phyloP scores from a whole-genome alignment of 148 eudicot genomes.

The Camellia japonica region DNA sequence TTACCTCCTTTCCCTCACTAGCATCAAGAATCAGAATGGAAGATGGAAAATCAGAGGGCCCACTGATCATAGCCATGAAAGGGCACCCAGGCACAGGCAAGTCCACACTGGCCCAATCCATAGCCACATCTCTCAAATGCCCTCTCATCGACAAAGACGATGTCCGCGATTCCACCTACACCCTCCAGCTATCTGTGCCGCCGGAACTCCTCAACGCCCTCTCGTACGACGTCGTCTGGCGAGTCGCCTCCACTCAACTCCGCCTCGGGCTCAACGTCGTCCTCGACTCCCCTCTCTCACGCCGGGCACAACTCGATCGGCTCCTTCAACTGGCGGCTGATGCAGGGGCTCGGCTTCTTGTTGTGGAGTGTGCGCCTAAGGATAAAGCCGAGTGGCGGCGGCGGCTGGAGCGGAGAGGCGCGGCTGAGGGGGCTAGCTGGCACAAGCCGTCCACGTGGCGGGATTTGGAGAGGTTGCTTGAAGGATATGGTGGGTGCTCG shows the following conservation, averaged over 20 bases:
- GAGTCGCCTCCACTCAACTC: constrained; percentile 47
- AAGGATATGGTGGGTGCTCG: constrained; percentile 57
- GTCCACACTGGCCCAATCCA: constrained; percentile 56
- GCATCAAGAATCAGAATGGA: not conserved
- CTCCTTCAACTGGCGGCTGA: constrained; percentile 30
- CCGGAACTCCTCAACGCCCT: constrained; percentile 48
- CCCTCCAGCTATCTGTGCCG: not conserved
- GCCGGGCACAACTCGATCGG: constrained; percentile 45
- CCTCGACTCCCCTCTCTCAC: constrained; percentile 74
- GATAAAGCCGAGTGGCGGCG: constrained; percentile 46
- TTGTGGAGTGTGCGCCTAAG: constrained; percentile 20
- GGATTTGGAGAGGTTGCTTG: constrained; percentile 57
- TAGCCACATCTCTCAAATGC: constrained; percentile 47
- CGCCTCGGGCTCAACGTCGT: constrained; percentile 55
- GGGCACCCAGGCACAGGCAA: constrained; percentile 59
- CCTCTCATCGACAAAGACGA: constrained; percentile 83
- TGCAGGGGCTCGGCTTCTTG: constrained; percentile 27
- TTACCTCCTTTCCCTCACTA: too few species aligned
- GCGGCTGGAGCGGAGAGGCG: constrained; percentile 31
- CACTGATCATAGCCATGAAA: constrained; percentile 22
- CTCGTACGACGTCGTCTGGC: constrained; percentile 62
- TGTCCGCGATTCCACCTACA: constrained; percentile 51
- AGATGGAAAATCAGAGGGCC: not conserved
- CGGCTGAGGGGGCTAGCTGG: constrained; percentile 39
- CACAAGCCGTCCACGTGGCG: constrained; percentile 76